Evolutionary conservation across 2,329 filamentous ascomycete genomes (phyloP).

Genomic region (Rosellinia necatrix): DNA sequence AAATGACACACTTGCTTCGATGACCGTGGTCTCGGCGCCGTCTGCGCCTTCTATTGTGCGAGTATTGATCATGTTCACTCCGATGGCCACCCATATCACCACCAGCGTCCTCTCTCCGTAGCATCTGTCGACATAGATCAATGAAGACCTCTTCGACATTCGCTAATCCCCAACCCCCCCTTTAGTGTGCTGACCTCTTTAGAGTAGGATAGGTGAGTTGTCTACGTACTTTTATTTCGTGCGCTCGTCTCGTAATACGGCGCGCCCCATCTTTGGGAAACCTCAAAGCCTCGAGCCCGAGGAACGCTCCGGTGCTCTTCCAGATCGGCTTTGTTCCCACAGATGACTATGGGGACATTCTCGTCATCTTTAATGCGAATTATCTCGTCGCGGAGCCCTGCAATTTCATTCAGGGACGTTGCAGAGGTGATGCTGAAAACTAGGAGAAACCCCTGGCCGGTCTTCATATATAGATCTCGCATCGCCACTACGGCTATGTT

Average conservation of each 20-base stretch:
- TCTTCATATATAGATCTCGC: conserved; percentile 90
- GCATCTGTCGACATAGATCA: conserved; percentile 82
- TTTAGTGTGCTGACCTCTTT: conserved; percentile 5
- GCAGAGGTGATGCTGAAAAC: conserved; percentile 90
- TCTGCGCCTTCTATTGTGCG: conserved; percentile 41
- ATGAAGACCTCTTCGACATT: conserved; percentile 92
- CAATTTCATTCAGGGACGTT: conserved; percentile 81
- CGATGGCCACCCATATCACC: conserved; percentile 42
- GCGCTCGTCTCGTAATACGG: conserved; percentile 93
- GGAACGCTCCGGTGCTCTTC: conserved; percentile 83
- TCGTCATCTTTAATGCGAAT: conserved; percentile 90
- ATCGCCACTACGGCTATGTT: conserved; percentile 55
- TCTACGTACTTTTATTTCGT: conserved; percentile 66
- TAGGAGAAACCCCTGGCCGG: conserved; percentile 86
- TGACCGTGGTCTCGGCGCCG: conserved; percentile 40
- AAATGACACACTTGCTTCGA: conserved; percentile 49
- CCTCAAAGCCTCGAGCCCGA: conserved; percentile 77
- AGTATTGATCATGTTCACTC: conserved; percentile 47
- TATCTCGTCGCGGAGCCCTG: conserved; percentile 84
- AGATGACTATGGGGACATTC: conserved; percentile 83
- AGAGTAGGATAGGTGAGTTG: not conserved
- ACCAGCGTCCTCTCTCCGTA: conserved; percentile 68
- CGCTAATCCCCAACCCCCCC: conserved; percentile 48
- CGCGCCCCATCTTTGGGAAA: conserved; percentile 86
- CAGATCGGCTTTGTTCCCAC: conserved; percentile 89